Conservation (phyloP, 495 filamentous ascomycete species). For the Annulohypoxylon bovei region DNA sequence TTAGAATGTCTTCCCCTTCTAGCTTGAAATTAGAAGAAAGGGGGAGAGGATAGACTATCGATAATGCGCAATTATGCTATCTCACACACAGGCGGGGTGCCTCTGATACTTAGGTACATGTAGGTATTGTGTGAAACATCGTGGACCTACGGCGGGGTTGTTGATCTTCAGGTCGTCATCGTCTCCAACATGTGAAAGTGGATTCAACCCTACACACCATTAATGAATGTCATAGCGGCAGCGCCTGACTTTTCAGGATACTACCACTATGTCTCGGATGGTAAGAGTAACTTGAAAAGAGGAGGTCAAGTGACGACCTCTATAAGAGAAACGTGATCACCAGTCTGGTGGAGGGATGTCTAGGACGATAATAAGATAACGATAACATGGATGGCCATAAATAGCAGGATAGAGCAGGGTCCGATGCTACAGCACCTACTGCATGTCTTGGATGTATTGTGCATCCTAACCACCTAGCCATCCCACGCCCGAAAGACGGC, state of each 20-base stretch:
- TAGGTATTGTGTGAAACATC: conserved; percentile 10
- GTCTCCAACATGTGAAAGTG: not conserved
- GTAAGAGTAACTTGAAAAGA: conserved; percentile 3
- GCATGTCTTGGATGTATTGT: conserved; percentile 25
- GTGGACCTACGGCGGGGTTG: conserved; percentile 26
- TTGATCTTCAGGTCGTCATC: conserved; percentile 7
- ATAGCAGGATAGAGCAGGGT: conserved; percentile 18
- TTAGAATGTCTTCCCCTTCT: not conserved
- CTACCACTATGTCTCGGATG: conserved; percentile 30
- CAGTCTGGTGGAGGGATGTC: conserved; percentile 21
- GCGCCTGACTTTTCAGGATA: conserved; percentile 37
- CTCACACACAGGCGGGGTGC: conserved; percentile 29
- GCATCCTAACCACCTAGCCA: conserved; percentile 7
- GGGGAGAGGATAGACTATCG: conserved; percentile 17
- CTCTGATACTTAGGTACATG: not conserved
- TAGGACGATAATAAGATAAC: conserved; percentile 35
- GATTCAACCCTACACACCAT: conserved; percentile 19
- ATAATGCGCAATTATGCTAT: conserved; percentile 30
- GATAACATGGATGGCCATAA: conserved; percentile 35
- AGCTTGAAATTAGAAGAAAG: not conserved
- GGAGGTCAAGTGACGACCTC: conserved; percentile 39
- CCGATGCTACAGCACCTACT: conserved; percentile 18
- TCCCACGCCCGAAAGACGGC: conserved; percentile 26
- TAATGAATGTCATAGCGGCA: conserved; percentile 2
- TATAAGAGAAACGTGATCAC: conserved; percentile 36